These are phyloP conservation scores for Chlamydomonas sp. DNA, from an alignment of 139 green algal species.

Conservation along the genomic window DNA sequence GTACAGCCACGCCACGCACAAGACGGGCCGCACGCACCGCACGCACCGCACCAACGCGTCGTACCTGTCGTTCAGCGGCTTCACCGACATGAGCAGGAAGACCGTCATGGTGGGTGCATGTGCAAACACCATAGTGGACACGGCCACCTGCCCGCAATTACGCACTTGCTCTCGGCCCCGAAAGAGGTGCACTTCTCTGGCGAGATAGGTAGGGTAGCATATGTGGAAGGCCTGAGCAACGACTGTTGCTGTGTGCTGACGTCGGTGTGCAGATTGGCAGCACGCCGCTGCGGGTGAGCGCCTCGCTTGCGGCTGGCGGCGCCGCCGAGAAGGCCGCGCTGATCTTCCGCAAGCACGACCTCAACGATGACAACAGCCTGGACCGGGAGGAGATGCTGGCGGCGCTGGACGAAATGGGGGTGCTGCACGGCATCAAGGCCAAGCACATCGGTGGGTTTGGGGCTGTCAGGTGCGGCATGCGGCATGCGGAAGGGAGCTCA, in stretches of 20 bases:
- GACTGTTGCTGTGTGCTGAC: background rate
- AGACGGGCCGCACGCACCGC: slow-evolving; percentile 35
- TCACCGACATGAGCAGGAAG: slow-evolving; percentile 51
- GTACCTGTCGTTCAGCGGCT: slow-evolving; percentile 36
- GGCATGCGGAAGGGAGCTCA: background rate
- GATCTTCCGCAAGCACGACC: slow-evolving; percentile 68
- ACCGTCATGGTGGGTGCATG: slow-evolving; percentile 36
- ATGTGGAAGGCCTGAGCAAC: background rate
- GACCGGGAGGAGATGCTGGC: slow-evolving; percentile 65
- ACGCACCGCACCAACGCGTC: slow-evolving; percentile 38
- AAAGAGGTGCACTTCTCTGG: background rate
- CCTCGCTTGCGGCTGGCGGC: slow-evolving; percentile 56
- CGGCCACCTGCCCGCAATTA: too few species aligned
- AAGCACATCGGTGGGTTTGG: slow-evolving; percentile 56
- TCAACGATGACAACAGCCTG: slow-evolving; percentile 60
- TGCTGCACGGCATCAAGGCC: slow-evolving; percentile 65
- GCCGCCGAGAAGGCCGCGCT: slow-evolving; percentile 61
- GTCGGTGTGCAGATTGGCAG: slow-evolving; percentile 15
- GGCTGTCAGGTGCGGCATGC: background rate
- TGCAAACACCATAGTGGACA: too few species aligned
- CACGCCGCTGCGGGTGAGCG: slow-evolving; percentile 38
- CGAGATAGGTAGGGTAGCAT: background rate
- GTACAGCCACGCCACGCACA: slow-evolving; percentile 50
- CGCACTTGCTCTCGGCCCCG: too few species aligned
- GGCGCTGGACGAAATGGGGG: slow-evolving; percentile 63